phyloP scores from a whole-genome alignment of 192 early-diverging fungal genomes.

The Entomortierella beljakovae region DNA sequence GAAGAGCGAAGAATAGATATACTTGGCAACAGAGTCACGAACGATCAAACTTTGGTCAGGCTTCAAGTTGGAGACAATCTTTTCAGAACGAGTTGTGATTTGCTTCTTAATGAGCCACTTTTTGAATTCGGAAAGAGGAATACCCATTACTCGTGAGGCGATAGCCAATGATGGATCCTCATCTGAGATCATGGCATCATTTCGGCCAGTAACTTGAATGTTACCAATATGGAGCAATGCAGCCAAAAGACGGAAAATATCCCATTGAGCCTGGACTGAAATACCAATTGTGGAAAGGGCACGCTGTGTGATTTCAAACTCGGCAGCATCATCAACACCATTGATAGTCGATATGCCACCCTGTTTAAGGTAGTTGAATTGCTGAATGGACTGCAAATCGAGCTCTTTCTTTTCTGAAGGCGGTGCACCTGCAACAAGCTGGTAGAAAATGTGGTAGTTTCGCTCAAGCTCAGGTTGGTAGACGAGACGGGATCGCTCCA shows the following conservation, averaged over 20 bases:
- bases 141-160: conserved; percentile 79
- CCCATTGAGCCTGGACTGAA: conserved; percentile 83
- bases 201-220: conserved; percentile 82
- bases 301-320: conserved; percentile 90
- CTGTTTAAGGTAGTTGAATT: conserved; percentile 92
- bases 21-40: conserved; percentile 96
- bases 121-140: conserved; percentile 84
- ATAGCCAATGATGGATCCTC: conserved; percentile 78
- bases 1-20: conserved; percentile 95
- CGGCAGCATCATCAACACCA: conserved; percentile 92
- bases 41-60: conserved; percentile 79
- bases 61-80: conserved; percentile 87
- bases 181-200: conserved; percentile 81
- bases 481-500: conserved; percentile 95
- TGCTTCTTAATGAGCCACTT: conserved; percentile 97
- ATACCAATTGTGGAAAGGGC: conserved; percentile 91
- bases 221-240: conserved; percentile 96
- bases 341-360: conserved; percentile 83
- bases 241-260: conserved; percentile 91
- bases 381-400: conserved; percentile 76
- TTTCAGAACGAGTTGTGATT: conserved; percentile 91
- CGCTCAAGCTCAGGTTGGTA: conserved; percentile 94
- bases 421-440: conserved; percentile 93
- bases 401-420: conserved; percentile 84
- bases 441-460: conserved; percentile 99